Evolutionary conservation across 2,329 filamentous ascomycete species (phyloP), one percentile per base, ranked within the genome.

Genomic region (Penicillium digitatum): DNA sequence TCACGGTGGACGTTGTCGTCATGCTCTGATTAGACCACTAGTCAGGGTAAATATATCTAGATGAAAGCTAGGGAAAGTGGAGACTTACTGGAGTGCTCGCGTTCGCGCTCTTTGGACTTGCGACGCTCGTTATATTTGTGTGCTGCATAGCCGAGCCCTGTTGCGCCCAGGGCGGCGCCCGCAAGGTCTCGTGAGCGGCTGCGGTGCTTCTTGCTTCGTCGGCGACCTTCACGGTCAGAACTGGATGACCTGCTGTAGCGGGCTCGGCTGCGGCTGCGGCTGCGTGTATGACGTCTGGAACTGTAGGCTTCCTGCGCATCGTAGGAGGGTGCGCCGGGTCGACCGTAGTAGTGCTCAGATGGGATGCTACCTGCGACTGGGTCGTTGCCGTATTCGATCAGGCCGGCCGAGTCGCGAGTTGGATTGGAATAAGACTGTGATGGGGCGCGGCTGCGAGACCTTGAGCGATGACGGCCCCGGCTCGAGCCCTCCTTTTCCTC

Each of bases 371-470:
- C 79, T 62, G 82, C 79, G 52, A 87, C 82, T 8, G 83, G 84
- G 66, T 83, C 81, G 66, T 80, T 78, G 60, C 84, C 84, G 69
- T 87, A 87, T 68, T 85, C 83, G 72, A 87, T 84, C 70, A 86
- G 72, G 56, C 76, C 78, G 65, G 78, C 74, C 62, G 73, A 76
- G 63, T 78, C 75, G 31, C 70, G 66, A 14, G 68, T 58, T 22
- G 70, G 69, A 50, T 77, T 75, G 18, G 72, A 68, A 54, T 76
- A 74, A n/a, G 63, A 62, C 12, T 69, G 62, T 54, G 75, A 77
- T 40, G 71, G 69, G 48, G 71, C 69, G 45, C 72, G 65, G 58
- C 73, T 75, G 59, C 74, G 75, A 59, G 78, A 80, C 62, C 78
- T 72, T 22, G 79, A 80, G 62, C 78, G 75, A 16, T 68, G 70